Percentiles rank a stretch among this genome's conserved stretches.
Evolutionary conservation across 257 asterid genomes (phyloP).

Genomic region (Osmanthus fragrans): DNA sequence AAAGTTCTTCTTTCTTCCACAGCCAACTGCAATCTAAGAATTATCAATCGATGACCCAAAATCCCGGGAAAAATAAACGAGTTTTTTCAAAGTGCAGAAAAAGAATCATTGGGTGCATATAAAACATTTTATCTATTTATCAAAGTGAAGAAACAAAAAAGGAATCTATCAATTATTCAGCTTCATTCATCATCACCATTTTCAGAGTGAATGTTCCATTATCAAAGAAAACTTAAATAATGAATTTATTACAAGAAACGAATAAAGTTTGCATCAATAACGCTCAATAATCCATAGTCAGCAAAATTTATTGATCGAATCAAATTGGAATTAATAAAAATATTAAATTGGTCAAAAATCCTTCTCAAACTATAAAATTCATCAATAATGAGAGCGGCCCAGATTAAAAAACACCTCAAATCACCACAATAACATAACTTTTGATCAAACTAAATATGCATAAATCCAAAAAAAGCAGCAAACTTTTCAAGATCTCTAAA

Average conservation of each 20-base stretch:
- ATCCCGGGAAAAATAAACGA: neutral
- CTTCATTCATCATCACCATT: neutral
- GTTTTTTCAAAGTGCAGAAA: neutral
- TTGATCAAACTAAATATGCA: slow-evolving; percentile 38
- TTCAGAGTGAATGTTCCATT: neutral
- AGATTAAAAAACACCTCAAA: slow-evolving; percentile 18
- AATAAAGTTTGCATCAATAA: neutral
- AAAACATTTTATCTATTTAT: neutral
- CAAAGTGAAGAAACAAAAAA: slow-evolving; percentile 10
- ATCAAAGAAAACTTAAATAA: slow-evolving; percentile 18
- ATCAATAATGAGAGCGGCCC: slow-evolving; percentile 32
- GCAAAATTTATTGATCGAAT: neutral
- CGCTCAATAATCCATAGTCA: neutral
- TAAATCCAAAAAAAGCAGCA: slow-evolving; percentile 22
- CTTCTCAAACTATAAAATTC: slow-evolving; percentile 17
- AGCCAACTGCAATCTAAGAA: slow-evolving; percentile 26
- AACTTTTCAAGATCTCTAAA: slow-evolving; percentile 48
- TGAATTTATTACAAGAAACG: neutral
- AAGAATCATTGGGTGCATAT: neutral
- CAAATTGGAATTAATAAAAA: neutral
- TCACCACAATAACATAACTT: slow-evolving; percentile 32
- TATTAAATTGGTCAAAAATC: neutral
- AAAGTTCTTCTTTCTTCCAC: slow-evolving; percentile 28
- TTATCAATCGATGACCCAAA: slow-evolving; percentile 15
- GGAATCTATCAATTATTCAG: neutral